Evolutionary conservation across 2,329 filamentous ascomycete genomes (phyloP).

Genomic region (Alternaria novae-zelandiae): DNA sequence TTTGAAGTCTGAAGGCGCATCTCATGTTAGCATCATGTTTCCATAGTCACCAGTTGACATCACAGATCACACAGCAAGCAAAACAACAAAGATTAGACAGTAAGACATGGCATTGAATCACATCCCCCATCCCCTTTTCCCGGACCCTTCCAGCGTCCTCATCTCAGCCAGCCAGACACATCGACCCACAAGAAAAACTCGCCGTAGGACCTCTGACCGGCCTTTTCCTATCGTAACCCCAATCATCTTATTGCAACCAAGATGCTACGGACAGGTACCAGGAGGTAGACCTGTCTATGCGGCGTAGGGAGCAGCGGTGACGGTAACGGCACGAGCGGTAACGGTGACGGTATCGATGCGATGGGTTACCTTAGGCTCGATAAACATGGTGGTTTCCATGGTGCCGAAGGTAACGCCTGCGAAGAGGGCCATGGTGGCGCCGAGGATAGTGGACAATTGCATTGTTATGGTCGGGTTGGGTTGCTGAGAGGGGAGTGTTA

Average conservation of each 20-base stretch:
- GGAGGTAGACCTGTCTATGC: not conserved
- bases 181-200: not conserved
- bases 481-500: not conserved
- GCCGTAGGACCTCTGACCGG: not conserved
- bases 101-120: not conserved
- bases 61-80: not conserved
- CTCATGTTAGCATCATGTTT: too few relatives aligned
- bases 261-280: not conserved
- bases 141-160: not conserved
- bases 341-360: not conserved
- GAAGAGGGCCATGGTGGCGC: not conserved
- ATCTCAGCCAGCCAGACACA: not conserved
- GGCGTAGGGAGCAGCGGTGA: not conserved
- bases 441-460: not conserved
- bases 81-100: not conserved
- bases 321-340: not conserved
- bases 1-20: too few relatives aligned
- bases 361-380: not conserved
- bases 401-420: not conserved
- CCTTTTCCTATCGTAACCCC: not conserved
- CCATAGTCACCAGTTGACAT: too few relatives aligned
- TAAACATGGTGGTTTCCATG: not conserved
- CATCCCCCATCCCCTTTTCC: not conserved
- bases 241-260: not conserved
- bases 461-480: not conserved